Evolutionary conservation across 352 stramenopile species (phyloP).

Genomic region (Pythium sp.): DNA sequence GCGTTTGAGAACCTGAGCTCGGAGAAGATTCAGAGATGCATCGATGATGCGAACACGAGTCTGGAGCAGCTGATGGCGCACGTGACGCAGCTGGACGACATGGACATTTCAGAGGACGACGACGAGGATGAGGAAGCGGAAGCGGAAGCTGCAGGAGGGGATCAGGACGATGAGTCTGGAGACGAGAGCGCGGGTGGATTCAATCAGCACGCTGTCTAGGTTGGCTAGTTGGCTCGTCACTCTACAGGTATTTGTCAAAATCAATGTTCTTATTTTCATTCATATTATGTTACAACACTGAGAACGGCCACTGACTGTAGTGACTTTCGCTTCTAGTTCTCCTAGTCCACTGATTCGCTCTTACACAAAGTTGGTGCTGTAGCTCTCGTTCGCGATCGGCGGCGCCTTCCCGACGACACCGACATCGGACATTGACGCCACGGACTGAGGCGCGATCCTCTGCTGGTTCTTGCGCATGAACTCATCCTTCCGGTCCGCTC

Average conservation of each 20-base stretch:
- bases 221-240: not conserved
- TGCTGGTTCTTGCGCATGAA: slow-evolving; percentile 7
- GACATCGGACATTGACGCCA: not conserved
- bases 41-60: slow-evolving; percentile 10
- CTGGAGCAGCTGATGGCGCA: slow-evolving; percentile 10
- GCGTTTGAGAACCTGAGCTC: slow-evolving; percentile 8
- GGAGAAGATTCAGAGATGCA: slow-evolving; percentile 5
- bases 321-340: not conserved
- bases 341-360: not conserved
- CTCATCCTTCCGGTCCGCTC: not conserved
- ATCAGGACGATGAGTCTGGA: not conserved
- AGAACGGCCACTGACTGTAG: not conserved
- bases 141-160: not conserved
- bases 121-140: not conserved
- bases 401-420: not conserved
- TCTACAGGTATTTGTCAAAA: not conserved
- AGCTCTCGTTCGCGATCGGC: not conserved
- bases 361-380: slow-evolving; percentile 15
- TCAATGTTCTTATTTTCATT: not conserved
- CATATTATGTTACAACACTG: not conserved
- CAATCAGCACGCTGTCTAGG: not conserved
- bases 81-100: slow-evolving; percentile 4
- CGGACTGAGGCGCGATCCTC: not conserved
- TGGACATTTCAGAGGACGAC: not conserved
- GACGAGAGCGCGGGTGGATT: not conserved